Evolutionary conservation across 371 early-diverging fungal species (phyloP).

Genomic region (Mucor ambiguus): DNA sequence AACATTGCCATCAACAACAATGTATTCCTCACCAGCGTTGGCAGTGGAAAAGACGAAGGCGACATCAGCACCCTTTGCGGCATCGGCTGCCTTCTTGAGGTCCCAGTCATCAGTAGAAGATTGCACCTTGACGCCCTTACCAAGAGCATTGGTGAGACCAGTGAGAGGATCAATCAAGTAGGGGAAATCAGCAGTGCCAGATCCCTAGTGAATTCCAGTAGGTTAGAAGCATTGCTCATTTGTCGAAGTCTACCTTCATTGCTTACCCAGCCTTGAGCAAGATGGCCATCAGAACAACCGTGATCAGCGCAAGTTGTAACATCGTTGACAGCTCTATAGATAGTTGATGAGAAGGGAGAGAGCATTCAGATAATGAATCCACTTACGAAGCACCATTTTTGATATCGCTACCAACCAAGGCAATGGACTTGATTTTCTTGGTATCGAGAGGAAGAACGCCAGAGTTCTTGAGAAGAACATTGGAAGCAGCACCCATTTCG

Average conservation of each 20-base stretch:
- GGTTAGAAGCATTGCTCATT: neutral
- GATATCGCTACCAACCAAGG: slow-evolving; percentile 60
- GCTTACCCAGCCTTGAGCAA: slow-evolving; percentile 60
- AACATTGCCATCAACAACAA: slow-evolving; percentile 39
- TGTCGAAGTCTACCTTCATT: neutral
- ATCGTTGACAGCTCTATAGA: slow-evolving; percentile 14
- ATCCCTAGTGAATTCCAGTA: slow-evolving; percentile 30
- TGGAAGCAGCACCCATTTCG: slow-evolving; percentile 54
- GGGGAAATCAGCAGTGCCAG: slow-evolving; percentile 62
- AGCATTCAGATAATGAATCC: neutral
- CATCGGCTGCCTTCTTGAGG: slow-evolving; percentile 28
- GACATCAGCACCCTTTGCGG: slow-evolving; percentile 51
- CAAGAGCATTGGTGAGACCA: slow-evolving; percentile 46
- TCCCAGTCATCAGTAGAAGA: slow-evolving; percentile 44
- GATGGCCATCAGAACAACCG: slow-evolving; percentile 45
- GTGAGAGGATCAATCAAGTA: slow-evolving; percentile 51
- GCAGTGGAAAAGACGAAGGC: slow-evolving; percentile 62
- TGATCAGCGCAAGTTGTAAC: slow-evolving; percentile 31
- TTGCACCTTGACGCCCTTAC: slow-evolving; percentile 29
- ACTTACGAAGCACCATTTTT: slow-evolving; percentile 29
- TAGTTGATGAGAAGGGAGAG: no score
- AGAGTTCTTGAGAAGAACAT: slow-evolving; percentile 51
- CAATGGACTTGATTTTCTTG: slow-evolving; percentile 31
- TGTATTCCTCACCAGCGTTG: slow-evolving; percentile 60
- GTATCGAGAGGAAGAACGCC: slow-evolving; percentile 38